Base-by-base conservation (phyloP, 768 basidiomycete genomes). In the Pleurotus platypus region DNA sequence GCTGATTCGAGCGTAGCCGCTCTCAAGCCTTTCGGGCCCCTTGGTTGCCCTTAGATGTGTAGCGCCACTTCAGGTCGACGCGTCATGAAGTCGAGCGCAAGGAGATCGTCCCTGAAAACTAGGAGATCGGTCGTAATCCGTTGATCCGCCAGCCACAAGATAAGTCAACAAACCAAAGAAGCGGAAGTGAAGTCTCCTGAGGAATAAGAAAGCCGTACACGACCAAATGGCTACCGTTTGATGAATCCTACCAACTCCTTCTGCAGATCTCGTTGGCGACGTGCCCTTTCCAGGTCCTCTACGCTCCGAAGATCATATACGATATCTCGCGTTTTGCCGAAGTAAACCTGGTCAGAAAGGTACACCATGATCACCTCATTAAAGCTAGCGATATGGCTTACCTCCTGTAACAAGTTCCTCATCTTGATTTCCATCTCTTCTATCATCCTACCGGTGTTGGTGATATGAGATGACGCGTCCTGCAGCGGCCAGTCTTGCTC, bases 351-450 rank as follows among this genome's bases (percentile, higher is more conserved):
- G 46, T 11, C 51, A 27, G 47, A 24, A 49, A 35, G 30, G 30
- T 35, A 35, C 30, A 35, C 30, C 30, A 11, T 8, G 55, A 49
- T 18, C 15, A 18, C n/a, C 15, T 49, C 16, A 16, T 22, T 7
- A n/a, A 20, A n/a, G 18, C 16, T 30, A 6, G 20, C 45, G 27
- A 22, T 7, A 58, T 16, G 55, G 60, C 75, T 46, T 58, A 85
- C 92, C 78, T 94, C 92, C 71, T 93, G 90, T 48, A 99, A 78
- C 56, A 94, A 75, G 71, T 97, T 97, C 39, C 97, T 83, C 93
- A 98, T 94, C 77, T 98, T 98, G 70, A 95, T 93, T 73, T 99
- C 97, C 92, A 96, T 95, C 61, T 98, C 97, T 71, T 99, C 97
- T 61, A 99, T 87, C 87, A 98, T 89, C 62, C 81, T 83, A 4